Base-by-base conservation (phyloP, 78 protist genomes). In the Paulinella micropora region DNA sequence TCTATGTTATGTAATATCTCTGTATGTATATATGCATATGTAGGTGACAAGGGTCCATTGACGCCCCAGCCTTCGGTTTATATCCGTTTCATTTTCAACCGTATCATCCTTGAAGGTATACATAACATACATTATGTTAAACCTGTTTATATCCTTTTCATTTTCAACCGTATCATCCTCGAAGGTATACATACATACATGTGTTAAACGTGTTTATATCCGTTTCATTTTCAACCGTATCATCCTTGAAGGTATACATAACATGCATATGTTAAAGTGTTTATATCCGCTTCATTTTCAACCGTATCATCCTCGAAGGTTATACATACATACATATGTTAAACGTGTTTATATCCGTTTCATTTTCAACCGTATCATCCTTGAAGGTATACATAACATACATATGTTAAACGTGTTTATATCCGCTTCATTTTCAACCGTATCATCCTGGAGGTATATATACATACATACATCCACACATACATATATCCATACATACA, bases 391-490 rank as follows among this genome's bases (percentile, higher is more conserved):
- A 64, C 73, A 64, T 64, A 64, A 64, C 73, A 64, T 64, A 64
- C 73, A 64, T 64, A 64, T 23, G 23, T 64, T n/a, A n/a, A n/a
- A 64, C 73, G 23, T 64, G 23, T 23, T 28, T 97, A 92, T 51
- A 94, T 97, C 88, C 93, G 98, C 79, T 95, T 93, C 92, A 96
- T 98, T 89, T 96, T 97, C 96, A 98, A 98, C 96, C 92, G 97
- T 32, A 88, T 94, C 40, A 67, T 93, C 87, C 89, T 93, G 37
- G 93, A 89, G 9, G n/a, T n/a, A n/a, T n/a, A n/a, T n/a, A n/a
- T n/a, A n/a, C n/a, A n/a, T n/a, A n/a, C n/a, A n/a, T n/a, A n/a
- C n/a, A n/a, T n/a, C n/a, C n/a, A n/a, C n/a, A n/a, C n/a, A n/a
- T n/a, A n/a, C n/a, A n/a, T n/a, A n/a, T n/a, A n/a, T n/a, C n/a